Evolutionary conservation across 1,139 yeast genomes (phyloP).

Genomic region (Suhomyces ambrosiae): DNA sequence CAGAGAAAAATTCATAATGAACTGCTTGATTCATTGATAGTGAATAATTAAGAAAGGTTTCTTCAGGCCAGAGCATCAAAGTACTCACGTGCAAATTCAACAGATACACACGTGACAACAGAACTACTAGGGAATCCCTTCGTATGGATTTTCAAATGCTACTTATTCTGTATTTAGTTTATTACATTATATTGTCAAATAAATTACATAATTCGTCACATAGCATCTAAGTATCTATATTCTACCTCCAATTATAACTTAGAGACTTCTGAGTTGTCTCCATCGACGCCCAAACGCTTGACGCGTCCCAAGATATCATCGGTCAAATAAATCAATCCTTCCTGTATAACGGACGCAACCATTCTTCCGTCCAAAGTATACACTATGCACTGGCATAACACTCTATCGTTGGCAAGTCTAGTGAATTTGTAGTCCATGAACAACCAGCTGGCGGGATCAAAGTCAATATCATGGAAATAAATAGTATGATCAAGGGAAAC

Average conservation of each 20-base stretch:
- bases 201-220: neutral
- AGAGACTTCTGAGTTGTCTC: neutral
- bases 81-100: no score
- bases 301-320: constrained; percentile 24
- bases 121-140: no score
- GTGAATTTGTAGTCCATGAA: constrained; percentile 40
- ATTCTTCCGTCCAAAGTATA: constrained; percentile 33
- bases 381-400: constrained; percentile 31
- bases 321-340: constrained; percentile 36
- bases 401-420: constrained; percentile 38
- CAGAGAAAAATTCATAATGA: no score
- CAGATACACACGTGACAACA: no score
- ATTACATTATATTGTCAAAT: no score
- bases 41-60: no score
- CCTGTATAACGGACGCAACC: constrained; percentile 40
- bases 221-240: neutral
- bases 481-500: constrained; percentile 48
- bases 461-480: constrained; percentile 39
- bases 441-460: constrained; percentile 43
- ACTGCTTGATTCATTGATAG: no score
- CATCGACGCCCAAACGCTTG: constrained; percentile 2
- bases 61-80: no score
- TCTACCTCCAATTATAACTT: constrained; percentile 4
- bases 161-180: no score
- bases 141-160: no score